These are phyloP conservation scores for Fusarium sp. DNA, from an alignment of 2,329 filamentous ascomycete species.

Conservation along the genomic window DNA sequence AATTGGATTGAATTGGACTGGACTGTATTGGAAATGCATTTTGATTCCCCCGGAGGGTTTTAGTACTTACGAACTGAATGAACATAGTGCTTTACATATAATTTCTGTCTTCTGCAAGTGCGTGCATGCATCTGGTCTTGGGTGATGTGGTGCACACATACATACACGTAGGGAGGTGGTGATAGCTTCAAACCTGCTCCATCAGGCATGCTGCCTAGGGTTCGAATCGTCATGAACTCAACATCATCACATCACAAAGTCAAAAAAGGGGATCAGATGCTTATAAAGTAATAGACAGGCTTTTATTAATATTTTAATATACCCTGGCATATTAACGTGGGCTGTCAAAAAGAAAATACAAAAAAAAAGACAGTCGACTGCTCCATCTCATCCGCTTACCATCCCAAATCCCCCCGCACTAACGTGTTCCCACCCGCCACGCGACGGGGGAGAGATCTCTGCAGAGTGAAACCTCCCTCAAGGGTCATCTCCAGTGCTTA, in stretches of 20 bases:
- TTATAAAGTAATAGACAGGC: not conserved
- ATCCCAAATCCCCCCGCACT: constrained; percentile 69
- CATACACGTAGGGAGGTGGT: not conserved
- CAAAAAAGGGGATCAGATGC: not conserved
- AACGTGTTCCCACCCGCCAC: constrained; percentile 78
- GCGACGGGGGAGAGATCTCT: constrained; percentile 78
- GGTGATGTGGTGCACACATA: too few species aligned
- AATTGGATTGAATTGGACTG: not conserved
- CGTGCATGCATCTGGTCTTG: not conserved
- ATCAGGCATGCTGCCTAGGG: not conserved
- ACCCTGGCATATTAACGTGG: accelerated
- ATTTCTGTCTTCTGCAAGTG: not conserved
- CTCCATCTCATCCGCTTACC: constrained; percentile 66
- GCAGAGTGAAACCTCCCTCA: constrained; percentile 81
- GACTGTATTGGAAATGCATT: constrained; percentile 30
- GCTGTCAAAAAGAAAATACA: constrained; percentile 15
- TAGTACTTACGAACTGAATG: constrained; percentile 42
- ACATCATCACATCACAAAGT: not conserved
- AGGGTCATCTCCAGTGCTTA: constrained; percentile 78
- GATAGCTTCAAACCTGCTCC: constrained; percentile 18
- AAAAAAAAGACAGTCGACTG: constrained; percentile 62
- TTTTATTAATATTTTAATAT: constrained; percentile 1
- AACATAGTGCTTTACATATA: constrained; percentile 18
- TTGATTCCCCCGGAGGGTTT: constrained; percentile 44
- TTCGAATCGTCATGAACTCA: constrained; percentile 11